Evolutionary conservation across 768 basidiomycete species (phyloP).

Genomic region (Pleurotus tuber-regium): DNA sequence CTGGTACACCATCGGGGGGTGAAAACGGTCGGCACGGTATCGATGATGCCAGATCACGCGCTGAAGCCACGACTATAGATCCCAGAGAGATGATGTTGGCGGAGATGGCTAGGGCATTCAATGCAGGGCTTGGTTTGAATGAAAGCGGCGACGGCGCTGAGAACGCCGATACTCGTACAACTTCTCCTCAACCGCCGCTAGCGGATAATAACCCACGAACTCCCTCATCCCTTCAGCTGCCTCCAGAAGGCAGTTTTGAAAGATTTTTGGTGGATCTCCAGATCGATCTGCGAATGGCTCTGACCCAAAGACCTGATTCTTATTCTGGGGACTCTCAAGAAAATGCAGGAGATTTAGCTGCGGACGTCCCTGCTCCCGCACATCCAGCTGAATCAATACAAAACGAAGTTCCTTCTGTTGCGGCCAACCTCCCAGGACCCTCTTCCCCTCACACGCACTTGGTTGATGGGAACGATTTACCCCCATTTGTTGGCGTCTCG

Average conservation of each 20-base stretch:
- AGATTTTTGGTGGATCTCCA: constrained; percentile 80
- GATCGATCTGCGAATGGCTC: constrained; percentile 61
- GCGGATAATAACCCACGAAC: not conserved
- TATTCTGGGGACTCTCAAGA: too few relatives aligned
- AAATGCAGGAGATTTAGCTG: too few relatives aligned
- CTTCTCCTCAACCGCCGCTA: constrained; percentile 12
- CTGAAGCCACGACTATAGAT: constrained; percentile 31
- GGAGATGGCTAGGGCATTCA: constrained; percentile 81
- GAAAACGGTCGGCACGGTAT: constrained; percentile 6
- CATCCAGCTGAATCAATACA: too few relatives aligned
- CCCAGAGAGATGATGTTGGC: constrained; percentile 71
- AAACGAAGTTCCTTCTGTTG: not conserved
- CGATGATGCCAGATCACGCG: not conserved
- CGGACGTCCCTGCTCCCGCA: too few relatives aligned
- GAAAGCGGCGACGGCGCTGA: constrained; percentile 18
- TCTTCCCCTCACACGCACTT: not conserved
- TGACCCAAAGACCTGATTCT: constrained; percentile 39
- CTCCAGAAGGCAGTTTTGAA: constrained; percentile 71
- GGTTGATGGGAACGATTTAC: constrained; percentile 10
- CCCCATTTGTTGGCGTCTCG: not conserved
- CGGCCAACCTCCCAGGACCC: not conserved
- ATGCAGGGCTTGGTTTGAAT: constrained; percentile 60
- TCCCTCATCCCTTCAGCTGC: constrained; percentile 13
- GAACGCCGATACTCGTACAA: constrained; percentile 9
- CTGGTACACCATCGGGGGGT: constrained; percentile 16